Percentiles rank a stretch among this genome's conserved stretches.
Evolutionary conservation across 768 basidiomycete genomes (phyloP).

Genomic region (Termitomyces sp.): DNA sequence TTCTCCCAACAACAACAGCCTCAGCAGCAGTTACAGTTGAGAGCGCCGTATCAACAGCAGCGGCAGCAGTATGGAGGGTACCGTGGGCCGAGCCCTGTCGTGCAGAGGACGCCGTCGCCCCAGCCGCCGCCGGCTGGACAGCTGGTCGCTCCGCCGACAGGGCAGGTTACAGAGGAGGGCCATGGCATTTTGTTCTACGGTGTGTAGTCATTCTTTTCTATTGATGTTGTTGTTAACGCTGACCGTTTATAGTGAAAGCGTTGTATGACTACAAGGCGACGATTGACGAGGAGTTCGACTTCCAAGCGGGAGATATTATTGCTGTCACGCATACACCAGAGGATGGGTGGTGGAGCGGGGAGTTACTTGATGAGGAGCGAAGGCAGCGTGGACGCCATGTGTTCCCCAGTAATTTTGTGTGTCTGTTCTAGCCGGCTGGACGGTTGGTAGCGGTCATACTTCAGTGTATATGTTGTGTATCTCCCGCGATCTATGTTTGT

Average conservation of each 20-base stretch:
- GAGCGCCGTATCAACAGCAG: constrained; percentile 26
- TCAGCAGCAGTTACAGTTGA: constrained; percentile 18
- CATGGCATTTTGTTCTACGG: constrained; percentile 84
- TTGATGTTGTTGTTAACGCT: not conserved
- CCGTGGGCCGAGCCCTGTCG: constrained; percentile 37
- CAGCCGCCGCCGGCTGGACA: constrained; percentile 28
- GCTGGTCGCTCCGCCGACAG: constrained; percentile 46
- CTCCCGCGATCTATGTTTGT: not conserved
- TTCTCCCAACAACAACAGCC: constrained; percentile 20
- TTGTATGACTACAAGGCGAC: constrained; percentile 82
- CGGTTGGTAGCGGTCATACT: not conserved
- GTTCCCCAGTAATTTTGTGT: constrained; percentile 88
- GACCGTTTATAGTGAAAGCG: constrained; percentile 61
- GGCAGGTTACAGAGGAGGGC: constrained; percentile 79
- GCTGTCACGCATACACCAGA: constrained; percentile 92
- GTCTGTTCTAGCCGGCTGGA: constrained; percentile 47
- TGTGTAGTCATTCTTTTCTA: constrained; percentile 30
- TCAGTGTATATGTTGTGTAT: constrained; percentile 1
- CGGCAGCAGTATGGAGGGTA: constrained; percentile 28
- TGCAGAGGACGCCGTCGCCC: constrained; percentile 45
- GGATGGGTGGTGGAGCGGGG: constrained; percentile 98
- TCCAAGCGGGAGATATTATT: constrained; percentile 92
- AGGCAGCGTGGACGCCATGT: constrained; percentile 67
- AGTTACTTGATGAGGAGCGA: constrained; percentile 70
- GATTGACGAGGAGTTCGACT: constrained; percentile 92